Percentiles rank a stretch among this genome's conserved stretches.
Evolutionary conservation across 2,329 filamentous ascomycete genomes (phyloP).

Genomic region (Parastagonospora nodorum): DNA sequence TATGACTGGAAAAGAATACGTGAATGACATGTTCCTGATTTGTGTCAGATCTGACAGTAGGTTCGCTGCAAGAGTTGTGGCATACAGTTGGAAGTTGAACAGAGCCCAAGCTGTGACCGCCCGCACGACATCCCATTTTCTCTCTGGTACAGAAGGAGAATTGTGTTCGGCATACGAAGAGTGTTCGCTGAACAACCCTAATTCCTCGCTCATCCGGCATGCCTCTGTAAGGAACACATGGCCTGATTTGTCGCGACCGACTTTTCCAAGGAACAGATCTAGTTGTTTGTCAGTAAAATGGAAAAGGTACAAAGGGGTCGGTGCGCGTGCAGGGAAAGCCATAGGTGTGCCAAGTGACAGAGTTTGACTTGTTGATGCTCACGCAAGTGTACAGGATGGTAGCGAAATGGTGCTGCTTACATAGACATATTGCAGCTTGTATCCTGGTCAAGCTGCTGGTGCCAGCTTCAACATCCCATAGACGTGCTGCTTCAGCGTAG

Average conservation of each 20-base stretch:
- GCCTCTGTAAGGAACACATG: slow-evolving; percentile 34
- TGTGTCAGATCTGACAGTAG: slow-evolving; percentile 7
- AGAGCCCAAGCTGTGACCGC: slow-evolving; percentile 37
- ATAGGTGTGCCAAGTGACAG: neutral
- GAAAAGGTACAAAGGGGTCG: neutral
- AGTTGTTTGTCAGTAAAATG: neutral
- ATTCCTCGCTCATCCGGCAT: slow-evolving; percentile 25
- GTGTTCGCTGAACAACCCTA: slow-evolving; percentile 29
- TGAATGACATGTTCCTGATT: slow-evolving; percentile 33
- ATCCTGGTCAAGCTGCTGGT: slow-evolving; percentile 28
- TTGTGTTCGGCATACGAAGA: slow-evolving; percentile 8
- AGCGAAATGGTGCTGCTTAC: slow-evolving; percentile 6
- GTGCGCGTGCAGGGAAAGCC: neutral
- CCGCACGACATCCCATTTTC: slow-evolving; percentile 27
- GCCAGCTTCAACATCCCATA: slow-evolving; percentile 34
- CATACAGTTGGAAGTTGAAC: slow-evolving; percentile 42
- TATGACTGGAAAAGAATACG: slow-evolving; percentile 27
- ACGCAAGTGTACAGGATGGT: no score
- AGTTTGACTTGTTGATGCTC: no score
- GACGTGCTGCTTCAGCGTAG: slow-evolving; percentile 33
- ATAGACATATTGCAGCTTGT: slow-evolving; percentile 34
- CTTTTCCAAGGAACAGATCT: slow-evolving; percentile 36
- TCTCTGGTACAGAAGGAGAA: slow-evolving; percentile 15
- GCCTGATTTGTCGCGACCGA: slow-evolving; percentile 37
- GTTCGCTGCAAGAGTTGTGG: neutral